Base-by-base conservation (phyloP, 2,329 filamentous ascomycete genomes). In the Lojkania enalia region DNA sequence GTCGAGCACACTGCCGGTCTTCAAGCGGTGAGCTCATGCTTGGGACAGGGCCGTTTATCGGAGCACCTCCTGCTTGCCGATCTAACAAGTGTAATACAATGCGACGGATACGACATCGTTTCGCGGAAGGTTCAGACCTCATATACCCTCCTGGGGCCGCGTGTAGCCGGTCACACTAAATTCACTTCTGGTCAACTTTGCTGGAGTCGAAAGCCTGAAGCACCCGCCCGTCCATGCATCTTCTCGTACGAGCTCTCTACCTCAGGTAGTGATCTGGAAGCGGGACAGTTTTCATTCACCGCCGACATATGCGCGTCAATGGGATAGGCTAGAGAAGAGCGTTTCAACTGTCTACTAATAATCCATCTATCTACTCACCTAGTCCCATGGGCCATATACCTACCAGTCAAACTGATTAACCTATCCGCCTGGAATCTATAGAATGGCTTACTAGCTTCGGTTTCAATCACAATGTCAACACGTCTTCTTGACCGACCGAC, bases 371-470 rank as follows among this genome's bases (percentile, higher is more conserved):
- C 23, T n/a, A 27, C 23, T 9, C 23, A 9, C 23, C 23, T 27
- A 27, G 23, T n/a, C 23, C 7, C 7, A 27, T 15, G 16, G n/a
- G n/a, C n/a, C n/a, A n/a, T n/a, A n/a, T n/a, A 16, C 30, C 6
- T 16, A 4, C 41, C 41, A 20, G 35, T 44, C 35, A 14, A 4
- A 25, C 23, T 44, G 6, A 5, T 12, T 20, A 14, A 12, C 35
- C 12, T 37, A 15, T 44, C 41, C 7, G 32, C n/a, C 16, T 36
- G 41, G 4, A 30, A 20, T 4, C 41, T 14, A 21, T 49, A 49
- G 16, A 49, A 49, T 20, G 46, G 46, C 29, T 38, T 29, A 21
- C 42, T 36, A 3, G 46, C 46, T 20, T 42, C 35, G 30, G 42
- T 42, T 14, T 39, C 38, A n/a, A 49, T 31, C 14, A 35, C 14